These are phyloP conservation scores for Nannochloris sp. DNA, from an alignment of 139 green algal species.

Conservation along the genomic window DNA sequence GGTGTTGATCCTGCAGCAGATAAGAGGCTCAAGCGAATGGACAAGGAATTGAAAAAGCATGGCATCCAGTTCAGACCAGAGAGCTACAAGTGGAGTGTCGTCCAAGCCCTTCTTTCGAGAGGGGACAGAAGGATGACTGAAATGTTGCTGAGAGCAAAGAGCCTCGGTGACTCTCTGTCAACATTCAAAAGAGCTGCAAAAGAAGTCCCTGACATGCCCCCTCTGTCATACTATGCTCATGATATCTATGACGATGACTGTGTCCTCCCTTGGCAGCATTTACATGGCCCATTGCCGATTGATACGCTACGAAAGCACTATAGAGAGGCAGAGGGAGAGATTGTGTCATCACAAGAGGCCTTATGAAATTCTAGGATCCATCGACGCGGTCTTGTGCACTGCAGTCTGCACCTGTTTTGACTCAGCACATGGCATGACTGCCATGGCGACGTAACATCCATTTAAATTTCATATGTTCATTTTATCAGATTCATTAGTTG, in stretches of 20 bases:
- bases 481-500: too few species aligned
- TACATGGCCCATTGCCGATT: constrained; percentile 25
- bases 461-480: too few species aligned
- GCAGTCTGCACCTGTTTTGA: too few species aligned
- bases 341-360: neutral
- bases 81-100: constrained; percentile 45
- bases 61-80: constrained; percentile 40
- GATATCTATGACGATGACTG: constrained; percentile 5
- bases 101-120: constrained; percentile 35
- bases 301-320: constrained; percentile 31
- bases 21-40: constrained; percentile 24
- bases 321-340: constrained; percentile 1
- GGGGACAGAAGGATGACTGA: constrained; percentile 30
- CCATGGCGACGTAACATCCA: too few species aligned
- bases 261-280: constrained; percentile 30
- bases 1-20: constrained; percentile 23
- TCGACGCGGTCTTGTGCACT: too few species aligned
- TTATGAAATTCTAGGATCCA: too few species aligned
- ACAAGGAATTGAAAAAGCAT: constrained; percentile 21
- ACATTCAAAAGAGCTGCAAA: constrained; percentile 38
- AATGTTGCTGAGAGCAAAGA: constrained; percentile 25
- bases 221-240: constrained; percentile 32
- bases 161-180: constrained; percentile 29
- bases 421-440: too few species aligned
- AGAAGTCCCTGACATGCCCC: constrained; percentile 28